Percentiles rank a stretch among this genome's conserved stretches.
phyloP scores from a whole-genome alignment of 176 grass and related monocot genomes.

The Zoysia japonica region DNA sequence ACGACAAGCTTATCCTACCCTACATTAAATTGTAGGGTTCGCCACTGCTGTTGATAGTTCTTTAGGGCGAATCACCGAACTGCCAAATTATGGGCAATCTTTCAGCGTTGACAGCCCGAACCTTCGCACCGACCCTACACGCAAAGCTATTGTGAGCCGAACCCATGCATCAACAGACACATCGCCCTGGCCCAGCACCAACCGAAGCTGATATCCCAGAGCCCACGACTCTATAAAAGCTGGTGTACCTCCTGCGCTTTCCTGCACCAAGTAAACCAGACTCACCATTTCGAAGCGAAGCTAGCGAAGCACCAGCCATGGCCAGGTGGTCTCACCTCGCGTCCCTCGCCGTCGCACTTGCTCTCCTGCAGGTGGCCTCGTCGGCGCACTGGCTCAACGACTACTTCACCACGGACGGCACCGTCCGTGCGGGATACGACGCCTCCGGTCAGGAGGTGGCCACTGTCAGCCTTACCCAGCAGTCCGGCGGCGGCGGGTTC shows the following conservation, averaged over 20 bases:
- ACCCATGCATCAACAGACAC: background rate
- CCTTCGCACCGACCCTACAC: background rate
- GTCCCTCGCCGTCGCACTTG: background rate
- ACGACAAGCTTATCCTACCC: background rate
- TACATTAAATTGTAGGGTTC: background rate
- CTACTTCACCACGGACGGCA: background rate
- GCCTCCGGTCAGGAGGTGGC: no score
- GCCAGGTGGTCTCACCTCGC: conserved; percentile 11
- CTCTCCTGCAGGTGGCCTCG: background rate
- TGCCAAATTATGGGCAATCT: background rate
- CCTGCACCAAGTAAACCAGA: background rate
- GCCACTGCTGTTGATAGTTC: background rate
- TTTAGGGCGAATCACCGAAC: background rate
- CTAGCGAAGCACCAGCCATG: background rate
- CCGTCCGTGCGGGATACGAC: no score
- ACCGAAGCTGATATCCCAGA: background rate
- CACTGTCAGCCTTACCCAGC: no score
- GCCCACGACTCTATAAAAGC: conserved; percentile 23
- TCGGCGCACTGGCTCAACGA: conserved; percentile 29
- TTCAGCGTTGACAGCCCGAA: background rate
- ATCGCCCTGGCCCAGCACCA: background rate
- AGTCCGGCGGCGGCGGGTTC: no score
- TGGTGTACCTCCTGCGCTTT: background rate
- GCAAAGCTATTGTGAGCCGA: background rate
- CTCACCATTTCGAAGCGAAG: background rate